Percentiles rank a stretch among this genome's conserved stretches.
Evolutionary conservation across 208 protist genomes (phyloP).

Genomic region (Acanthamoeba triangularis): DNA sequence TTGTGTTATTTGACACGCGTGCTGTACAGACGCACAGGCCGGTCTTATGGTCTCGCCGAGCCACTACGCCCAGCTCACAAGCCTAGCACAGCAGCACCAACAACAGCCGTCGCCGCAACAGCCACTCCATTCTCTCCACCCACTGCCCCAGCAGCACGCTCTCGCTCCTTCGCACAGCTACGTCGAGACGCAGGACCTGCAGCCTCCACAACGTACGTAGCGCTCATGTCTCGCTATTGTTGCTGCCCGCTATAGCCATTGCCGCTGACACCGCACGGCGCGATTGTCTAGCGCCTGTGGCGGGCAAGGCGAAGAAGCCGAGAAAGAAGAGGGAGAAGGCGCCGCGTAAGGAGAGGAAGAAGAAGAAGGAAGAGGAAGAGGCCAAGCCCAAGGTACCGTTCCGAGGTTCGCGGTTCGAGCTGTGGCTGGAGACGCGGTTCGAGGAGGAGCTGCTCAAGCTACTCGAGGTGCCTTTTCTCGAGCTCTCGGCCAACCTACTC

Average conservation of each 20-base stretch:
- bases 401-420: background rate
- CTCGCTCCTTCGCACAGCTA: background rate
- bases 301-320: constrained; percentile 15
- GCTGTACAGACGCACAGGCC: too few relatives aligned
- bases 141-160: background rate
- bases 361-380: background rate
- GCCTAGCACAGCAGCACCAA: background rate
- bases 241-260: background rate
- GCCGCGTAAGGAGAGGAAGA: background rate
- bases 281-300: background rate
- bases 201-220: constrained; percentile 1
- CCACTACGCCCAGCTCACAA: background rate
- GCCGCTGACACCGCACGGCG: background rate
- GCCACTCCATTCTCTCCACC: background rate
- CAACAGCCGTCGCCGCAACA: background rate
- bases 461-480: background rate
- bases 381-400: background rate
- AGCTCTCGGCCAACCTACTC: background rate
- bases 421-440: constrained; percentile 21
- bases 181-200: background rate
- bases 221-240: background rate
- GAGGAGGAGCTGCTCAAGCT: constrained; percentile 31
- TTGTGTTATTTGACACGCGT: too few relatives aligned
- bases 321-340: background rate
- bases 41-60: background rate